Evolutionary conservation across 2,329 filamentous ascomycete species (phyloP).

Genomic region (Alternaria sp.): DNA sequence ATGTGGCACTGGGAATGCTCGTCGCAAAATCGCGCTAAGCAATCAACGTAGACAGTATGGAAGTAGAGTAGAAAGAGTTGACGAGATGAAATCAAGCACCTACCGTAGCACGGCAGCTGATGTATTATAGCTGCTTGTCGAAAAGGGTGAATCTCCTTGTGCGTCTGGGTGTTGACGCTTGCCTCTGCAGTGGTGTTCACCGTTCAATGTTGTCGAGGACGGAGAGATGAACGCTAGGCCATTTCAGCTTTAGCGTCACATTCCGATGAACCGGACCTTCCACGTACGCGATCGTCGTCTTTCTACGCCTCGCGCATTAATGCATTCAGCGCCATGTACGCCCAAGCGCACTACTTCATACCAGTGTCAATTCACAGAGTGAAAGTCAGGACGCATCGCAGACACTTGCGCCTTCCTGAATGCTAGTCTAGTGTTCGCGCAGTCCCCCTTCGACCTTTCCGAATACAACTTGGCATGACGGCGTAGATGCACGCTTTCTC

Average conservation of each 20-base stretch:
- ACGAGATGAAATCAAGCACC: neutral
- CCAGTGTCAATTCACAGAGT: slow-evolving; percentile 1
- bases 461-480: slow-evolving; percentile 29
- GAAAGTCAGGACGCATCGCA: neutral
- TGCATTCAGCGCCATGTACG: slow-evolving; percentile 23
- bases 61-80: neutral
- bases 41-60: slow-evolving; percentile 8
- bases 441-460: neutral
- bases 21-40: slow-evolving; percentile 6
- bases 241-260: slow-evolving; percentile 3
- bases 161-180: neutral
- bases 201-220: neutral
- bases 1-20: slow-evolving; percentile 10
- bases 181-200: neutral
- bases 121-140: neutral
- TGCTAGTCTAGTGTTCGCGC: neutral
- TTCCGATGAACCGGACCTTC: slow-evolving; percentile 11
- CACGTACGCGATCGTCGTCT: slow-evolving; percentile 11
- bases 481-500: slow-evolving; percentile 95
- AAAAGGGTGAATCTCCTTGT: neutral
- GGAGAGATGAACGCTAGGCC: slow-evolving; percentile 4
- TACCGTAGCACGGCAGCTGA: neutral
- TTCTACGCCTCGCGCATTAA: slow-evolving; percentile 4
- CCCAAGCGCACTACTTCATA: slow-evolving; percentile 14
- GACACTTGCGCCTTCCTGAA: neutral